A percentile compares a stretch with the other conserved stretches of the same genome.
Evolutionary conservation across 768 basidiomycete species (phyloP).

Genomic region (Boletales sp.): DNA sequence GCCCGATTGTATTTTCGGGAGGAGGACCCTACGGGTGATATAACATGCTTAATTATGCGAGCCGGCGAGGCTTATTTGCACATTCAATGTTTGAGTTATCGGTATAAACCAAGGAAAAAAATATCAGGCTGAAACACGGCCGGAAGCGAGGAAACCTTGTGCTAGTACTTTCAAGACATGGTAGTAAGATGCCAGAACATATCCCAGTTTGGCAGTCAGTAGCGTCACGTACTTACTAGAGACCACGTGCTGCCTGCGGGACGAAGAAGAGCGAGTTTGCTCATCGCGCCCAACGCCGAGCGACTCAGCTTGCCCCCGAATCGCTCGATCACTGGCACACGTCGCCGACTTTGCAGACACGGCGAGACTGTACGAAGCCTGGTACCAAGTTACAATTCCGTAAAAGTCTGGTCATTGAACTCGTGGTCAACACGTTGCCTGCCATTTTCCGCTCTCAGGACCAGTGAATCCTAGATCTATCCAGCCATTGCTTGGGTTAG

Average conservation of each 20-base stretch:
- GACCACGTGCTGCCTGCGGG: constrained; percentile 8
- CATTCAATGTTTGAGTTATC: constrained; percentile 4
- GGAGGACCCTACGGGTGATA: background rate
- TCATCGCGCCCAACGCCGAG: constrained; percentile 4
- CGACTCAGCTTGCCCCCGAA: background rate
- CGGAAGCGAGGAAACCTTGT: too few relatives aligned
- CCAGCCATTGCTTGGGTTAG: constrained; percentile 29
- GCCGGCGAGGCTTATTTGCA: constrained; percentile 1
- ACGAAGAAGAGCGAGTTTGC: background rate
- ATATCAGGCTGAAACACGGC: too few relatives aligned
- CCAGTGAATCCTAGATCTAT: constrained; percentile 24
- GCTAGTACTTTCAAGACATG: too few relatives aligned
- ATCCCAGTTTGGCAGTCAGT: too few relatives aligned
- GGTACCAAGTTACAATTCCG: constrained; percentile 18
- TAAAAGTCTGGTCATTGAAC: constrained; percentile 34
- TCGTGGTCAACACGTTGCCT: constrained; percentile 79
- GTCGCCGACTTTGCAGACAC: background rate
- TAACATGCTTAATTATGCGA: constrained; percentile 6
- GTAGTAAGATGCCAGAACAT: too few relatives aligned
- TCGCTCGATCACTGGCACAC: background rate
- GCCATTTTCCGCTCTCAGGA: constrained; percentile 33
- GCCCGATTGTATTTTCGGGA: constrained; percentile 2
- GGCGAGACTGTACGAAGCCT: constrained; percentile 3
- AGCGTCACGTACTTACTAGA: too few relatives aligned
- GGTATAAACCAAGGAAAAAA: background rate